These are phyloP conservation scores for Alternaria gaisen DNA, from an alignment of 2,329 filamentous ascomycete species.

Conservation along the genomic window DNA sequence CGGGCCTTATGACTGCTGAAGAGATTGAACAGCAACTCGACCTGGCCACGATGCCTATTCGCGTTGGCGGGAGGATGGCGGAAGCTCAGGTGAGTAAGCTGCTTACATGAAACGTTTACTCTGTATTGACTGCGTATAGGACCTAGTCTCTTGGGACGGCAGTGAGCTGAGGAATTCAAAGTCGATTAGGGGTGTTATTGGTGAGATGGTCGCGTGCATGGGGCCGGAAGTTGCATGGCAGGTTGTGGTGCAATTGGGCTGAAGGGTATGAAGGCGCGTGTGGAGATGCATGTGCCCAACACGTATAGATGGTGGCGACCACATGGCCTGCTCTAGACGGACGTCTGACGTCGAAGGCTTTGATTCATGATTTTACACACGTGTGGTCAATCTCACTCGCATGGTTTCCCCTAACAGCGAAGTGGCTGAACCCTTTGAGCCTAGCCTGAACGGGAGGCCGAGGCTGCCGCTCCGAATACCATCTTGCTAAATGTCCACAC, in stretches of 20 bases:
- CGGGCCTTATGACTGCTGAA: slow-evolving; percentile 67
- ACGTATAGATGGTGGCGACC: neutral
- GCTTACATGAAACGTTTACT: neutral
- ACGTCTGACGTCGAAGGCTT: neutral
- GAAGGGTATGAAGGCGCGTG: neutral
- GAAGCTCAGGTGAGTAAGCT: slow-evolving; percentile 44
- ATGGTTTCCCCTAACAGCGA: neutral
- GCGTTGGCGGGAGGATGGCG: slow-evolving; percentile 51
- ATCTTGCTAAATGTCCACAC: slow-evolving; percentile 21
- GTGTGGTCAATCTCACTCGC: neutral
- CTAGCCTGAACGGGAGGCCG: slow-evolving; percentile 17
- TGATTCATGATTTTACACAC: neutral
- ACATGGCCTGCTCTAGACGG: neutral
- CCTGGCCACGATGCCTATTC: slow-evolving; percentile 67
- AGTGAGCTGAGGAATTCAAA: slow-evolving; percentile 60
- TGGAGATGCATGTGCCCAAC: neutral
- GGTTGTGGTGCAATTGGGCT: slow-evolving; percentile 67
- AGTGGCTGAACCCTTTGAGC: slow-evolving; percentile 4
- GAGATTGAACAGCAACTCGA: slow-evolving; percentile 63
- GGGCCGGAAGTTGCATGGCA: slow-evolving; percentile 67
- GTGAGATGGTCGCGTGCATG: slow-evolving; percentile 72
- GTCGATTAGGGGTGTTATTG: slow-evolving; percentile 69
- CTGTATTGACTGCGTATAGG: slow-evolving; percentile 50
- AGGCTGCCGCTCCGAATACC: slow-evolving; percentile 19
- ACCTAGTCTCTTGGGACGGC: slow-evolving; percentile 68